phyloP scores from a whole-genome alignment of 805 yeast species.

The Nakazawaea ishiwadae region DNA sequence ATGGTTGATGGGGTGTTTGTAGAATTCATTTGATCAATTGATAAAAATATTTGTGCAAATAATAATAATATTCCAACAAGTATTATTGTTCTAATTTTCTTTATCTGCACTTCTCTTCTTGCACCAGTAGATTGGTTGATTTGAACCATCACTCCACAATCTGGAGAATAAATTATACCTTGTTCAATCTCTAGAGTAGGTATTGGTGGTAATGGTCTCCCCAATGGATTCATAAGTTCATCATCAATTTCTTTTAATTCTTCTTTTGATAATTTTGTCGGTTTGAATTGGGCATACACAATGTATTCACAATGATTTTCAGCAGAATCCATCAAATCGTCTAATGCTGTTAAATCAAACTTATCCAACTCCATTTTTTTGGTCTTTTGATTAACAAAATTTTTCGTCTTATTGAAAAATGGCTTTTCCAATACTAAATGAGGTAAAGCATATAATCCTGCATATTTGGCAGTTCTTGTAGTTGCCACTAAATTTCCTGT shows the following conservation, averaged over 20 bases:
- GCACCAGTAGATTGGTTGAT: constrained; percentile 43
- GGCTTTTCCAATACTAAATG: constrained; percentile 42
- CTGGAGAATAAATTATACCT: constrained; percentile 79
- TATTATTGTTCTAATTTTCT: constrained; percentile 33
- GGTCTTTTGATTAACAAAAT: constrained; percentile 36
- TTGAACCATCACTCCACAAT: constrained; percentile 64
- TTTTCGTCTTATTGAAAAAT: constrained; percentile 40
- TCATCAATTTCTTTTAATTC: constrained; percentile 63
- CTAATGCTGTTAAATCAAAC: constrained; percentile 31
- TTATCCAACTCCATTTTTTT: constrained; percentile 39
- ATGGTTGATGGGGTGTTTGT: constrained; percentile 78
- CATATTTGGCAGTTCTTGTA: constrained; percentile 60
- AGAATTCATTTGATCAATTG: constrained; percentile 64
- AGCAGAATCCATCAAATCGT: constrained; percentile 27
- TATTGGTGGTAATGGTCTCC: constrained; percentile 60
- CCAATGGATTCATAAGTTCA: constrained; percentile 70
- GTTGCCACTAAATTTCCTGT: constrained; percentile 58
- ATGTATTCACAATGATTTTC: constrained; percentile 63
- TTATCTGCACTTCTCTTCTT: constrained; percentile 44
- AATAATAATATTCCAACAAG: constrained; percentile 42
- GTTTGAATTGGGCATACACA: constrained; percentile 60
- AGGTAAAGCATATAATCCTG: constrained; percentile 57
- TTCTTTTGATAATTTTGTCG: constrained; percentile 47
- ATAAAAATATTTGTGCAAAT: constrained; percentile 47
- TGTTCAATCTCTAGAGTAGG: constrained; percentile 53